A percentile compares a stretch with the other conserved stretches of the same genome.
phyloP scores from a whole-genome alignment of 2,329 filamentous ascomycete genomes.

The Penicillium sp. region DNA sequence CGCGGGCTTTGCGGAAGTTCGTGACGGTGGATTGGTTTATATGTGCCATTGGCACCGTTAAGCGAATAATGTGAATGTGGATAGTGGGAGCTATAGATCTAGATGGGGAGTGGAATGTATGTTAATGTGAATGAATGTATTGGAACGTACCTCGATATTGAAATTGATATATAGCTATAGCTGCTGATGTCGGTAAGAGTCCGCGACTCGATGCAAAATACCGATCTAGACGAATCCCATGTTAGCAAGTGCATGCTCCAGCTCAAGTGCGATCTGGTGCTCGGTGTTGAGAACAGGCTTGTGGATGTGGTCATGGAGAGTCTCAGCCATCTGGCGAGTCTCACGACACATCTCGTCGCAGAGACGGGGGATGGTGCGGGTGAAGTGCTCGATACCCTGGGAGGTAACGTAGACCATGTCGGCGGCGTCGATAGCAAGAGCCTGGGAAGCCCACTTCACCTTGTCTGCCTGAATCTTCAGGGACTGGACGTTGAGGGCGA shows the following conservation, averaged over 20 bases:
- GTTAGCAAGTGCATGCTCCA: neutral
- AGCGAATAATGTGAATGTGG: too few relatives aligned
- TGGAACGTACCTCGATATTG: neutral
- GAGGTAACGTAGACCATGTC: neutral
- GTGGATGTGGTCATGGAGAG: neutral
- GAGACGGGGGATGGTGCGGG: neutral
- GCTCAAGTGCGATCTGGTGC: neutral
- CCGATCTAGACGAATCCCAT: neutral
- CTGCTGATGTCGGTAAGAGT: neutral
- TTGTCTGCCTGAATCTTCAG: slow-evolving; percentile 1
- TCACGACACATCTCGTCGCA: neutral
- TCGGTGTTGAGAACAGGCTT: neutral
- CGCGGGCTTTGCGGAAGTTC: neutral
- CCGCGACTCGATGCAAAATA: neutral
- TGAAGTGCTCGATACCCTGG: neutral
- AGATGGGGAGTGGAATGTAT: neutral
- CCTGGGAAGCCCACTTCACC: slow-evolving; percentile 3
- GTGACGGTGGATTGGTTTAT: neutral
- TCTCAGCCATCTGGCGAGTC: neutral
- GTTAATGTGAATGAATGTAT: neutral
- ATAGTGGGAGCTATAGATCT: neutral
- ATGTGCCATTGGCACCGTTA: neutral
- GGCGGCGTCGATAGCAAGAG: neutral
- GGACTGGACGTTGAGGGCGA: neutral
- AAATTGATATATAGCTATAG: neutral